phyloP scores from a whole-genome alignment of 225 moss, liverwort and hornwort species.

The Antitrichia curtipendula region DNA sequence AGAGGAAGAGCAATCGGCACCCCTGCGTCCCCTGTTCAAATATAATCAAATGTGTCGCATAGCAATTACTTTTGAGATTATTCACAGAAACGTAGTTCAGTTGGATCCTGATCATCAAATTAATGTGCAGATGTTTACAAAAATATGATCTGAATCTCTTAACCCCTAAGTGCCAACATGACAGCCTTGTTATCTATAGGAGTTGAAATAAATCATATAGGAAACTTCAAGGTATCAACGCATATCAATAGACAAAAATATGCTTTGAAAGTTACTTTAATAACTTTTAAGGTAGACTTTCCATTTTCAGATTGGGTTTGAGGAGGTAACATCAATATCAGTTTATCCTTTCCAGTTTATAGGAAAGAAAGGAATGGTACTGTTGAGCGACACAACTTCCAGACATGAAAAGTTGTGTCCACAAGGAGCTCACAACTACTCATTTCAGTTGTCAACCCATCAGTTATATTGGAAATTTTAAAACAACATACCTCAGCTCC shows the following conservation, averaged over 20 bases:
- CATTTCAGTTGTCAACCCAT: background rate
- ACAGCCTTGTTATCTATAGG: background rate
- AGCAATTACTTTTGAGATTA: background rate
- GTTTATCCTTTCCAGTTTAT: background rate
- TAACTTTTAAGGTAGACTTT: no score
- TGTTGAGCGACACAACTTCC: background rate
- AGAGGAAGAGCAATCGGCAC: background rate
- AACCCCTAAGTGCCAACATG: background rate
- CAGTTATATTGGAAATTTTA: background rate
- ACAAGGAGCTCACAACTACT: background rate
- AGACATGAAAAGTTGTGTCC: background rate
- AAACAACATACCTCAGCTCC: conserved; percentile 30
- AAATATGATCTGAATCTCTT: background rate
- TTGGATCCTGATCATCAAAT: background rate
- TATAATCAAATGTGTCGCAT: background rate
- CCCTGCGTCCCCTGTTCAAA: background rate
- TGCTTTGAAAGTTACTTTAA: background rate
- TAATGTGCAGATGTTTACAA: background rate
- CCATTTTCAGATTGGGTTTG: background rate
- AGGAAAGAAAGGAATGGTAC: background rate
- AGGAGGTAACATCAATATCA: background rate
- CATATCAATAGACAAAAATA: background rate
- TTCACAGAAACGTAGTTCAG: background rate
- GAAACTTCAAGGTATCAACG: background rate
- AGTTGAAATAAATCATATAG: background rate